These are phyloP conservation scores for Elsinoe necatrix DNA, from an alignment of 2,329 filamentous ascomycete genomes.

Conservation along the genomic window DNA sequence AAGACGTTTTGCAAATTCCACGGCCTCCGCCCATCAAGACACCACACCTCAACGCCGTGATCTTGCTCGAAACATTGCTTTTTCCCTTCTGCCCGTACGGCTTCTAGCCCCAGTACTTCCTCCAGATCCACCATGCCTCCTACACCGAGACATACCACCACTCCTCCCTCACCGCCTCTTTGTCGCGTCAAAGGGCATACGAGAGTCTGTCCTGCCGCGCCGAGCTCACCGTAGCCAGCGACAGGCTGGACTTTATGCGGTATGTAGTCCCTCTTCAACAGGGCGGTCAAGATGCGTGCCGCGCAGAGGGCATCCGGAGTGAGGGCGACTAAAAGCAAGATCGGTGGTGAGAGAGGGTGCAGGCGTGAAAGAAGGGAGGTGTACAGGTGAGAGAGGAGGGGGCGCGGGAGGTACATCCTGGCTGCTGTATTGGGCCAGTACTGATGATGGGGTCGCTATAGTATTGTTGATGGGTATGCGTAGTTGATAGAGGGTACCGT, in stretches of 20 bases:
- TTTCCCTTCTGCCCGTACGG: slow-evolving; percentile 37
- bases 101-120: slow-evolving; percentile 67
- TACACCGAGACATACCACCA: slow-evolving; percentile 86
- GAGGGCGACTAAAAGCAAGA: slow-evolving; percentile 84
- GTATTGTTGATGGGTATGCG: background rate
- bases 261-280: slow-evolving; percentile 97
- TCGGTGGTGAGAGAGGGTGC: slow-evolving; percentile 82
- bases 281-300: slow-evolving; percentile 81
- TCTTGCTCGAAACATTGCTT: slow-evolving; percentile 32
- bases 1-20: slow-evolving; percentile 96
- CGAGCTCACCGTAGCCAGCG: slow-evolving; percentile 81
- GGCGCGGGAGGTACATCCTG: slow-evolving; percentile 86
- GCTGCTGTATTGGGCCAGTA: background rate
- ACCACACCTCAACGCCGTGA: slow-evolving; percentile 91
- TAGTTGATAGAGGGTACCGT: background rate
- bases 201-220: slow-evolving; percentile 67
- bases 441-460: background rate
- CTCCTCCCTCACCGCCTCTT: slow-evolving; percentile 73
- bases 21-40: slow-evolving; percentile 81
- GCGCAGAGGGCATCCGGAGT: slow-evolving; percentile 94
- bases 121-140: slow-evolving; percentile 86
- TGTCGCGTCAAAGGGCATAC: slow-evolving; percentile 80
- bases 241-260: slow-evolving; percentile 95
- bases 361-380: slow-evolving; percentile 75
- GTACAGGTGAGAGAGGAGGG: slow-evolving; percentile 84